phyloP scores from a whole-genome alignment of 2,329 filamentous ascomycete genomes.

The Stachybotrys chlorohalonatus region DNA sequence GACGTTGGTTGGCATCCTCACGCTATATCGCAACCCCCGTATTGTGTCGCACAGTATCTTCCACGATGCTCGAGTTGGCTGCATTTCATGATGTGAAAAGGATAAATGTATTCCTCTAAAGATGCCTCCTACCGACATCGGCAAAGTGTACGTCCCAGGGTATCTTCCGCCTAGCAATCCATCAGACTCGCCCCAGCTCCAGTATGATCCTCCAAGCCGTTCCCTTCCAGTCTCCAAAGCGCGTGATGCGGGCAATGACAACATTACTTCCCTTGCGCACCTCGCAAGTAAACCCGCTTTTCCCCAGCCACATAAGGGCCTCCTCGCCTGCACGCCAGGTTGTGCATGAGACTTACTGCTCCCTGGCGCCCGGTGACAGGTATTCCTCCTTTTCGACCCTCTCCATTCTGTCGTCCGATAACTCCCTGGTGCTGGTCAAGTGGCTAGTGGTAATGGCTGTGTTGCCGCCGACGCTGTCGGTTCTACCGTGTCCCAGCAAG shows the following conservation, averaged over 20 bases:
- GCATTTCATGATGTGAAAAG: neutral
- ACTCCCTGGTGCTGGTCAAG: conserved; percentile 47
- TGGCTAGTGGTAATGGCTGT: conserved; percentile 54
- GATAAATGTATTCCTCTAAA: neutral
- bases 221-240: neutral
- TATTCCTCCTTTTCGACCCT: conserved; percentile 20
- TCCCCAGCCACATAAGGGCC: too few relatives aligned
- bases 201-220: neutral
- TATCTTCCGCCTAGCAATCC: neutral
- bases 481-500: conserved; percentile 63
- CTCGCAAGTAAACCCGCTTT: too few relatives aligned
- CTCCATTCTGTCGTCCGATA: conserved; percentile 24
- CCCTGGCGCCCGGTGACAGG: conserved; percentile 6
- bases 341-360: conserved; percentile 3
- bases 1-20: neutral
- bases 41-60: too few relatives aligned
- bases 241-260: too few relatives aligned
- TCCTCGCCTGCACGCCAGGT: too few relatives aligned
- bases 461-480: conserved; percentile 73
- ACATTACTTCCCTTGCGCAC: too few relatives aligned
- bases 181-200: neutral
- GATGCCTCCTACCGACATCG: neutral
- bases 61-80: too few relatives aligned
- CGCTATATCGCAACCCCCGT: too few relatives aligned
- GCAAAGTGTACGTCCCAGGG: neutral